Conservation (phyloP, 208 protist species). For the Leptomonas seymouri region DNA sequence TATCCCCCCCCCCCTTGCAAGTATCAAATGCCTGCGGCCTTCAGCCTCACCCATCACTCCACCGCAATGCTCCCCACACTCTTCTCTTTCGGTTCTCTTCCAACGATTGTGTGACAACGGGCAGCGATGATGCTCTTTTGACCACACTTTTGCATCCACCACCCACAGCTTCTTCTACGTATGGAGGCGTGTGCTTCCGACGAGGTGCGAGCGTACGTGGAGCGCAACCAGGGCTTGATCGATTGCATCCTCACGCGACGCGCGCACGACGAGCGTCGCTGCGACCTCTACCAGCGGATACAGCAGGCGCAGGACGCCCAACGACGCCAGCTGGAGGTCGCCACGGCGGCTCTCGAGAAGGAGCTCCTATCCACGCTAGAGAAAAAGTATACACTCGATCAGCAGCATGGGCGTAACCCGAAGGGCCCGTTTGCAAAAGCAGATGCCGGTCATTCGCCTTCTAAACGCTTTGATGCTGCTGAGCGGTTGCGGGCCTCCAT, state of each 20-base stretch:
- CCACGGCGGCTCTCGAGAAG: neutral
- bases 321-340: neutral
- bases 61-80: no score
- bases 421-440: neutral
- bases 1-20: no score
- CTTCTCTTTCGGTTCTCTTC: no score
- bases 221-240: conserved; percentile 6
- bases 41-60: no score
- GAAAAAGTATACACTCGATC: neutral
- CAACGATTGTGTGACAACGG: no score
- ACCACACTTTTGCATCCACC: neutral
- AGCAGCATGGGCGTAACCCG: neutral
- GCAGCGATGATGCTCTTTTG: neutral
- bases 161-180: neutral
- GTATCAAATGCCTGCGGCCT: no score
- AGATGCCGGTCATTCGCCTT: neutral
- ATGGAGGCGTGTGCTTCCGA: neutral
- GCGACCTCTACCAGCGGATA: conserved; percentile 15
- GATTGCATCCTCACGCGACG: conserved; percentile 3
- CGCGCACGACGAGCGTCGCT: conserved; percentile 12
- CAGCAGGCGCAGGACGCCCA: neutral
- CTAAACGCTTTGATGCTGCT: neutral
- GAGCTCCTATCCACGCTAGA: neutral
- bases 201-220: neutral
- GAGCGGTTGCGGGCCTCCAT: conserved; percentile 6